These are phyloP conservation scores for Nemania sp. DNA, from an alignment of 2,329 filamentous ascomycete genomes.

Conservation along the genomic window DNA sequence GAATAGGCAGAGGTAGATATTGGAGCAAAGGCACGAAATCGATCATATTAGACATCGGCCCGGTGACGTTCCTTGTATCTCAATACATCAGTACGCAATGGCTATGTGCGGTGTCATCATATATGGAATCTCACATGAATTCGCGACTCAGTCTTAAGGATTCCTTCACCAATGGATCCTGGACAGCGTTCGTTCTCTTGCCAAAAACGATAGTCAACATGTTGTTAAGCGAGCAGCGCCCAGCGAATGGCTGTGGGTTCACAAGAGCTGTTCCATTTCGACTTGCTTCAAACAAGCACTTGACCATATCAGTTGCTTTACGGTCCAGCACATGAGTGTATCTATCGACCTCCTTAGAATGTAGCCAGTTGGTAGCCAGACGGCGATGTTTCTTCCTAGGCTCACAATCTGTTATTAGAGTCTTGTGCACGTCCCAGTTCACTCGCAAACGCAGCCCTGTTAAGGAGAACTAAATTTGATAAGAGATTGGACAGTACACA, in stretches of 20 bases:
- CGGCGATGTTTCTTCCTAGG: constrained; percentile 20
- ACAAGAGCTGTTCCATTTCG: constrained; percentile 2
- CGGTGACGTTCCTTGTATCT: constrained; percentile 11
- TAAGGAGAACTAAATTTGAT: no score
- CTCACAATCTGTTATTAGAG: no score
- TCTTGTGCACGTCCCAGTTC: no score
- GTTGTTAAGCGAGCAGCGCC: constrained; percentile 22
- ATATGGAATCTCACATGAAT: constrained; percentile 12
- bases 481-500: not conserved
- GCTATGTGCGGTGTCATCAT: not conserved
- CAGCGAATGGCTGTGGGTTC: constrained; percentile 20
- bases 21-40: constrained; percentile 20
- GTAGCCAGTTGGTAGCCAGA: constrained; percentile 15
- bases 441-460: no score
- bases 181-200: constrained; percentile 7
- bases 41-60: constrained; percentile 19
- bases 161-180: constrained; percentile 8
- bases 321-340: constrained; percentile 14
- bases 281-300: constrained; percentile 6
- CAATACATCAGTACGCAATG: not conserved
- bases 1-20: not conserved
- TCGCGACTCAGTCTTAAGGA: constrained; percentile 15
- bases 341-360: constrained; percentile 6
- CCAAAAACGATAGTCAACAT: constrained; percentile 21
- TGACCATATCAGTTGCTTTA: constrained; percentile 19